Evolutionary conservation across 106 monocot genomes (phyloP).

Genomic region (Dendrobium officinale): DNA sequence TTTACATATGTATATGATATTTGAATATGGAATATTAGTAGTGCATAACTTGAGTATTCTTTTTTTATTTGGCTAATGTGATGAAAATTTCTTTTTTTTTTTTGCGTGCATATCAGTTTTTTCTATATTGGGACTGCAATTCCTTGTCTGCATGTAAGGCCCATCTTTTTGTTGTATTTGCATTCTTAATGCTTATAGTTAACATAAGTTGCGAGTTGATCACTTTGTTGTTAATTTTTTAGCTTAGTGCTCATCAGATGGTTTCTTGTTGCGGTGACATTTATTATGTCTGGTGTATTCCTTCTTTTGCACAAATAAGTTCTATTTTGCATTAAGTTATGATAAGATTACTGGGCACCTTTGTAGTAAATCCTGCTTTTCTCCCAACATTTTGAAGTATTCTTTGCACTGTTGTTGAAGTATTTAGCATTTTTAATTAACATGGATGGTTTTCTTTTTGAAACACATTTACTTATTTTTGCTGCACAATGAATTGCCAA

Average conservation of each 20-base stretch:
- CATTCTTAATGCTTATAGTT: background rate
- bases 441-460: too few species aligned
- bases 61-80: background rate
- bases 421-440: too few species aligned
- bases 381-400: too few species aligned
- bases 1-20: background rate
- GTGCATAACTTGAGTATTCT: background rate
- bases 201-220: conserved; percentile 1
- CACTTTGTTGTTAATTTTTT: conserved; percentile 15
- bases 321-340: background rate
- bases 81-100: conserved; percentile 9
- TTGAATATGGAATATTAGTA: background rate
- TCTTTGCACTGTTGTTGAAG: too few species aligned
- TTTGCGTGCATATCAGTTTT: conserved; percentile 40
- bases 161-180: background rate
- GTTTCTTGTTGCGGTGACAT: conserved; percentile 75
- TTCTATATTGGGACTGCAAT: conserved; percentile 64
- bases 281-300: conserved; percentile 74
- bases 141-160: conserved; percentile 64
- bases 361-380: too few species aligned
- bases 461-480: too few species aligned
- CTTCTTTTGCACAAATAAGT: conserved; percentile 93
- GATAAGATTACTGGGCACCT: background rate
- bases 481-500: too few species aligned
- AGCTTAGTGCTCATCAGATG: conserved; percentile 78